Evolutionary conservation across 1,139 yeast genomes (phyloP).

Genomic region (Candida neerlandica): DNA sequence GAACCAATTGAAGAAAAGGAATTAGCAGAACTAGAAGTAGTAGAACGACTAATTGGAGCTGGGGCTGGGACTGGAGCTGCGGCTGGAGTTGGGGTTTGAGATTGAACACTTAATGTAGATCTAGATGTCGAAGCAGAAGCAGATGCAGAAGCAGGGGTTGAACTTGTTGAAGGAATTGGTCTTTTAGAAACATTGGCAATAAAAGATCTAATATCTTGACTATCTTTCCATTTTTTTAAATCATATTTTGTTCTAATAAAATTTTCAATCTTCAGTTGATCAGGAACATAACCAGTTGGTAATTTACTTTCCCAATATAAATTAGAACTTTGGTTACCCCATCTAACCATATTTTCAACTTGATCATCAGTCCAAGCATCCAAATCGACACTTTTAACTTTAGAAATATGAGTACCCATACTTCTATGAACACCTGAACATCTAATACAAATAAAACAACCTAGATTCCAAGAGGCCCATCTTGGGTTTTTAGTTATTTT

Average conservation of each 20-base stretch:
- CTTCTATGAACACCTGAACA: conserved; percentile 96
- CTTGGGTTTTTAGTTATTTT: conserved; percentile 87
- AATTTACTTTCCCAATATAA: conserved; percentile 79
- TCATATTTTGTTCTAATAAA: conserved; percentile 92
- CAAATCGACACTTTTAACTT: conserved; percentile 87
- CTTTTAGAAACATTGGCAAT: not conserved
- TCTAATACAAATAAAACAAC: conserved; percentile 84
- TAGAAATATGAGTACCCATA: conserved; percentile 91
- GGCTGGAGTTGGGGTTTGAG: not conserved
- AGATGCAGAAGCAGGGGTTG: conserved; percentile 6
- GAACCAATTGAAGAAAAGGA: not conserved
- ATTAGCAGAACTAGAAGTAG: not conserved
- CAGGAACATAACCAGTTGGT: conserved; percentile 73
- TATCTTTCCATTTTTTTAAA: conserved; percentile 76
- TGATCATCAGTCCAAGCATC: conserved; percentile 98
- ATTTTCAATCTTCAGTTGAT: conserved; percentile 82
- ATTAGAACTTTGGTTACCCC: conserved; percentile 87
- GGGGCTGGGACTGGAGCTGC: not conserved
- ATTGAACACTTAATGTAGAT: not conserved
- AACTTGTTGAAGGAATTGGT: conserved; percentile 7
- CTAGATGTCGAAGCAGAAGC: not conserved
- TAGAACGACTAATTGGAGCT: not conserved
- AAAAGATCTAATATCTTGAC: conserved; percentile 17
- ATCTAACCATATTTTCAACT: conserved; percentile 73
- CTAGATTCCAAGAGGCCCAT: conserved; percentile 97